phyloP scores from a whole-genome alignment of 352 stramenopile species.

The Globisporangium yorkense region DNA sequence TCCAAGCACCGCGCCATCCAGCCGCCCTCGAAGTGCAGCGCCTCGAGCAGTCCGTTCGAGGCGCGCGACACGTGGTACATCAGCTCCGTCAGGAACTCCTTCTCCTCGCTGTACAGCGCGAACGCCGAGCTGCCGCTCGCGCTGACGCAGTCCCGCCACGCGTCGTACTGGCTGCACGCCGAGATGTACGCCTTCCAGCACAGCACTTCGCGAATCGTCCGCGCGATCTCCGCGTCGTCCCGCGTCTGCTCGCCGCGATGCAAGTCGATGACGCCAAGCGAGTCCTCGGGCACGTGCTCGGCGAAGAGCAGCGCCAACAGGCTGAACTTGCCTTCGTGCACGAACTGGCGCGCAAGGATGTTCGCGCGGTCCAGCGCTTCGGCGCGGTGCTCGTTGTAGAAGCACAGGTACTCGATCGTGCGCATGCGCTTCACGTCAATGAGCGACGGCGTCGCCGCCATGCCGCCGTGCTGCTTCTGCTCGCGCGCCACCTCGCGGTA shows the following conservation, averaged over 20 bases:
- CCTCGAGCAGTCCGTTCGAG: slow-evolving; percentile 44
- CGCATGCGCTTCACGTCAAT: slow-evolving; percentile 61
- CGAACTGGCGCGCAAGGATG: slow-evolving; percentile 59
- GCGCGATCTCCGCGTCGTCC: slow-evolving; percentile 45
- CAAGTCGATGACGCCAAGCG: slow-evolving; percentile 51
- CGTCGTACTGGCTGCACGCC: slow-evolving; percentile 56
- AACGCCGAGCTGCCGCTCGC: slow-evolving; percentile 12
- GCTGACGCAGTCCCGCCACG: slow-evolving; percentile 61
- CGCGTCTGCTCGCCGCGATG: slow-evolving; percentile 38
- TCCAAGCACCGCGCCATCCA: slow-evolving; percentile 59
- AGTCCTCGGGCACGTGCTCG: slow-evolving; percentile 60
- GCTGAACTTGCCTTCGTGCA: slow-evolving; percentile 62
- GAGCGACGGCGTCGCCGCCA: slow-evolving; percentile 19
- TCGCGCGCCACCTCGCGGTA: slow-evolving; percentile 22
- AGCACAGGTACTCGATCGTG: slow-evolving; percentile 66
- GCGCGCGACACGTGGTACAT: slow-evolving; percentile 71
- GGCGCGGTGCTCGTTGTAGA: slow-evolving; percentile 60
- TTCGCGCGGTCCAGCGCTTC: slow-evolving; percentile 59
- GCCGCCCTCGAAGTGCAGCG: slow-evolving; percentile 74
- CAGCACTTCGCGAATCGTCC: slow-evolving; percentile 48
- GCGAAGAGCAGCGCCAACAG: slow-evolving; percentile 55
- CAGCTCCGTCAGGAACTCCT: slow-evolving; percentile 63
- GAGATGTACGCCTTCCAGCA: slow-evolving; percentile 72
- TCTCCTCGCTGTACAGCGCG: slow-evolving; percentile 67
- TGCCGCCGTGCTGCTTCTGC: slow-evolving; percentile 20